Evolutionary conservation across 768 basidiomycete genomes (phyloP).

Genomic region (Phylloporus arenicola): DNA sequence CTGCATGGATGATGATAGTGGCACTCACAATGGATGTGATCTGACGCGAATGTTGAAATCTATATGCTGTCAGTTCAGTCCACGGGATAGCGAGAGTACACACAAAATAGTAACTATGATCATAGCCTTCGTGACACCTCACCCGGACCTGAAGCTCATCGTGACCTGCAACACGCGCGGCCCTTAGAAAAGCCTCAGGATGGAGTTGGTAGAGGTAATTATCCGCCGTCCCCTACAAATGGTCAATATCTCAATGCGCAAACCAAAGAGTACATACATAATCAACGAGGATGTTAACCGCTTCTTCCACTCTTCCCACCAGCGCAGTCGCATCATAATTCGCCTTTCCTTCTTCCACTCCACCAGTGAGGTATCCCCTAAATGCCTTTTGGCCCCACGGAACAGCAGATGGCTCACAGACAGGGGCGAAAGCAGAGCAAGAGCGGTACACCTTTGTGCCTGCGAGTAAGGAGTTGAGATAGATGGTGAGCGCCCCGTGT

Average conservation of each 20-base stretch:
- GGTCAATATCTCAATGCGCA: conserved; percentile 1
- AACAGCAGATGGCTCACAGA: conserved; percentile 78
- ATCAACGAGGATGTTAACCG: conserved; percentile 80
- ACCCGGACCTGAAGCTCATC: conserved; percentile 74
- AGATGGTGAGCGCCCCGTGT: conserved; percentile 88
- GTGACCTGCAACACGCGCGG: conserved; percentile 68
- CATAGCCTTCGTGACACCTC: conserved; percentile 76
- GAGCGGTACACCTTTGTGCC: conserved; percentile 70
- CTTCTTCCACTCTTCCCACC: conserved; percentile 54
- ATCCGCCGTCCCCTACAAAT: conserved; percentile 66
- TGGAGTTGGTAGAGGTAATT: conserved; percentile 84
- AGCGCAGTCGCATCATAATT: conserved; percentile 85
- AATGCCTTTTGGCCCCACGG: conserved; percentile 96
- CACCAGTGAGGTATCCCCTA: conserved; percentile 72
- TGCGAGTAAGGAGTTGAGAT: conserved; percentile 58
- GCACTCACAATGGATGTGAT: conserved; percentile 81
- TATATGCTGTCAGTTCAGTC: conserved; percentile 25
- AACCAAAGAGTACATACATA: conserved; percentile 47
- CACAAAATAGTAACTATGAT: conserved; percentile 88
- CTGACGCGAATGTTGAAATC: conserved; percentile 87
- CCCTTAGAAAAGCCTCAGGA: conserved; percentile 82
- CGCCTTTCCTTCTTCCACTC: conserved; percentile 65
- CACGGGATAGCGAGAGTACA: conserved; percentile 10
- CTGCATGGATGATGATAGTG: background rate
- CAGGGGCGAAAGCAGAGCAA: conserved; percentile 83